A percentile compares a stretch with the other conserved stretches of the same genome.
Conservation (phyloP, 352 stramenopile genomes). For the Pythium oligandrum region DNA sequence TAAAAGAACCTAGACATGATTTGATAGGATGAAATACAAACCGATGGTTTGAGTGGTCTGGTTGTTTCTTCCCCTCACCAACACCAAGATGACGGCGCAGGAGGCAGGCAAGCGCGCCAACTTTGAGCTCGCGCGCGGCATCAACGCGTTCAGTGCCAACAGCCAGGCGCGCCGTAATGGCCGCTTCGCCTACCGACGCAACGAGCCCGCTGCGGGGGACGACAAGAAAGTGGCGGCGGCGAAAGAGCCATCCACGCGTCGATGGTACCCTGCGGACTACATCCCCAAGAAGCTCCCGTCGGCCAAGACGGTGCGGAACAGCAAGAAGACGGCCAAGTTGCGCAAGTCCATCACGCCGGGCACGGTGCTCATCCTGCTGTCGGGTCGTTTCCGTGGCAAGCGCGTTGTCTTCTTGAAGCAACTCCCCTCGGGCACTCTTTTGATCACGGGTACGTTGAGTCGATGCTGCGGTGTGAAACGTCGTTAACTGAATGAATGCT, state of each 20-base stretch:
- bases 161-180: constrained; percentile 52
- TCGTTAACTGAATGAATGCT: too few species aligned
- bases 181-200: constrained; percentile 29
- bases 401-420: constrained; percentile 97
- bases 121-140: constrained; percentile 55
- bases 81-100: too few species aligned
- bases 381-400: constrained; percentile 97
- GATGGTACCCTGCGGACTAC: constrained; percentile 62
- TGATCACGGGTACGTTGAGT: constrained; percentile 77
- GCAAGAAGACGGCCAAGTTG: constrained; percentile 89
- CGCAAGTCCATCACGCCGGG: constrained; percentile 94
- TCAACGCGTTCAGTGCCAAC: constrained; percentile 71
- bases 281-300: constrained; percentile 58
- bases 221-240: constrained; percentile 11
- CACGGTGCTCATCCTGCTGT: constrained; percentile 97
- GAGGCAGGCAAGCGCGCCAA: constrained; percentile 38
- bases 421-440: constrained; percentile 91
- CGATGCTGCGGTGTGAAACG: too few species aligned
- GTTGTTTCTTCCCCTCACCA: too few species aligned
- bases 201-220: constrained; percentile 4
- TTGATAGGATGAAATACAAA: too few species aligned
- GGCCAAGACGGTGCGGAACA: constrained; percentile 67
- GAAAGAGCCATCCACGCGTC: constrained; percentile 20
- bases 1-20: too few species aligned
- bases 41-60: too few species aligned